Evolutionary conservation across 257 asterid species (phyloP).

Genomic region (Orobanche coerulescens): DNA sequence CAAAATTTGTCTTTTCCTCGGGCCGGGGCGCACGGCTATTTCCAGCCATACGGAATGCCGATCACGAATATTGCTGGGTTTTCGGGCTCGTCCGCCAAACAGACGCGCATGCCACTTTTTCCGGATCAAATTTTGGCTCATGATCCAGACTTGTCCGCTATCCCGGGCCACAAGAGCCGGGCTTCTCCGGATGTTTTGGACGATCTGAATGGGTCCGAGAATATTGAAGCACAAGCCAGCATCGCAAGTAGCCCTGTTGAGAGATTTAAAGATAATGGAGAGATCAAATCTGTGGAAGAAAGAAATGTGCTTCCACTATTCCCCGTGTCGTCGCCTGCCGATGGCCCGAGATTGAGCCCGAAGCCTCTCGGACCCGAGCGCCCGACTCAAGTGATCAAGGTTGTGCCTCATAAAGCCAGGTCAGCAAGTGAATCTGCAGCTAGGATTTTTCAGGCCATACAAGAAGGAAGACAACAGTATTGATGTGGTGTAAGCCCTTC

Average conservation of each 20-base stretch:
- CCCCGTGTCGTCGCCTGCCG: constrained; percentile 39
- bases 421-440: constrained; percentile 78
- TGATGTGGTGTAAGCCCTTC: constrained; percentile 24
- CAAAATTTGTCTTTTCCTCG: constrained; percentile 19
- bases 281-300: constrained; percentile 22
- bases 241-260: constrained; percentile 49
- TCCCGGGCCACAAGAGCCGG: constrained; percentile 10
- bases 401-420: constrained; percentile 61
- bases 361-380: constrained; percentile 19
- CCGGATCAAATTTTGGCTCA: constrained; percentile 26
- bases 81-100: constrained; percentile 40
- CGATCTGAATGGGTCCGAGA: constrained; percentile 22
- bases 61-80: constrained; percentile 33
- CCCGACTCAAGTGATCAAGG: constrained; percentile 50
- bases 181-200: constrained; percentile 12
- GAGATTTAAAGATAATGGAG: constrained; percentile 21
- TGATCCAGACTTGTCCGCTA: neutral
- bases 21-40: constrained; percentile 40
- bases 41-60: constrained; percentile 46
- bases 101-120: constrained; percentile 26
- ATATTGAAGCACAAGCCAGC: constrained; percentile 43
- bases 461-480: constrained; percentile 58
- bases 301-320: constrained; percentile 46
- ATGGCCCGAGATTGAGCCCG: constrained; percentile 15
- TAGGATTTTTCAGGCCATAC: constrained; percentile 68